Conservation (phyloP, 352 stramenopile species). For the Phytophthora constricta region DNA sequence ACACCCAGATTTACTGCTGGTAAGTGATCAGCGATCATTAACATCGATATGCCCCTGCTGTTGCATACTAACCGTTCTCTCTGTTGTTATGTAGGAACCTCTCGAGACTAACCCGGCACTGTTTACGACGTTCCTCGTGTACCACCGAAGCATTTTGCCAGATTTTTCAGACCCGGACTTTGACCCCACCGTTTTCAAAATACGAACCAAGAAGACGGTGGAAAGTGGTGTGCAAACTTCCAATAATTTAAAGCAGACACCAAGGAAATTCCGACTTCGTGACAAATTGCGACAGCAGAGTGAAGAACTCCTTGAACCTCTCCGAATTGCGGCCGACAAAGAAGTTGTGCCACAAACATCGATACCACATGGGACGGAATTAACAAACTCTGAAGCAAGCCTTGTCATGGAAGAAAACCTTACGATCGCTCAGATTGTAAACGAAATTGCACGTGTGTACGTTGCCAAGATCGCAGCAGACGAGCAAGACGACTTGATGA, state of each 20-base stretch:
- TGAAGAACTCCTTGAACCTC: slow-evolving; percentile 39
- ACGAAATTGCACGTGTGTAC: slow-evolving; percentile 72
- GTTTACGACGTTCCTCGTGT: slow-evolving; percentile 70
- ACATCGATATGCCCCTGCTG: too few relatives aligned
- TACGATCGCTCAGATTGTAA: slow-evolving; percentile 43
- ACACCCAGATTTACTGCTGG: slow-evolving; percentile 71
- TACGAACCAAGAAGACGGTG: slow-evolving; percentile 51
- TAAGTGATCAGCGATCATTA: slow-evolving; percentile 28
- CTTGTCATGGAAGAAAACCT: slow-evolving; percentile 19
- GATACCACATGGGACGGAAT: not conserved
- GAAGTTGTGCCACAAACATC: slow-evolving; percentile 1
- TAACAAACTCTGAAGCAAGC: slow-evolving; percentile 16
- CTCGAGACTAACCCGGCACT: slow-evolving; percentile 74
- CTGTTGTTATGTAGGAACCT: slow-evolving; percentile 53
- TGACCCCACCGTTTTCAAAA: slow-evolving; percentile 56
- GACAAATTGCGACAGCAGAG: slow-evolving; percentile 53
- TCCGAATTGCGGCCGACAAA: slow-evolving; percentile 18
- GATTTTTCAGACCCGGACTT: slow-evolving; percentile 66
- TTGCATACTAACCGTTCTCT: too few relatives aligned
- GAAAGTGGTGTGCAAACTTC: slow-evolving; percentile 51
- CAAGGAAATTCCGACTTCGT: slow-evolving; percentile 37
- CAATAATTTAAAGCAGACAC: slow-evolving; percentile 44
- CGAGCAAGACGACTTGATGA: slow-evolving; percentile 37
- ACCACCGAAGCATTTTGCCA: slow-evolving; percentile 63
- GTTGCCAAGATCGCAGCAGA: slow-evolving; percentile 62